phyloP scores from a whole-genome alignment of 164 flowering plant genomes.

The Vitis cinerea region DNA sequence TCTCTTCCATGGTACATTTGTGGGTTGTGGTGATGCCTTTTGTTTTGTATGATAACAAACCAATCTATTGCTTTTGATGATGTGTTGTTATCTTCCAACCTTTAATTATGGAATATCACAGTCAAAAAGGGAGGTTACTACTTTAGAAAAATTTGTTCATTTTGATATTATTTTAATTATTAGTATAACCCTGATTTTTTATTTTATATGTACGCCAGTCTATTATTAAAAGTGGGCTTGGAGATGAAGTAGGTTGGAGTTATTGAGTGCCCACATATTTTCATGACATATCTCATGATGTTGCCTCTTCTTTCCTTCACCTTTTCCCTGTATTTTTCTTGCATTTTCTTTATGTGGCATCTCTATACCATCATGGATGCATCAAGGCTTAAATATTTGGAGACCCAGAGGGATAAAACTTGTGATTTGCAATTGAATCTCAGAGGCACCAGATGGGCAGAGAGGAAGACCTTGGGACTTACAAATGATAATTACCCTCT shows the following conservation, averaged over 20 bases:
- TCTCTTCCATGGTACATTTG: constrained; percentile 34
- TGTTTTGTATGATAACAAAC: constrained; percentile 14
- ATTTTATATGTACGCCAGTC: not conserved
- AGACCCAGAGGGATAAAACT: not conserved
- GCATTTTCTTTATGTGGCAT: not conserved
- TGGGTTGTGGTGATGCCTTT: constrained; percentile 1
- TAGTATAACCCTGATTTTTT: too few species aligned
- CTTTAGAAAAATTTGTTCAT: not conserved
- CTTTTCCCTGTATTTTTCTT: not conserved
- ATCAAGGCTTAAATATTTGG: too few species aligned
- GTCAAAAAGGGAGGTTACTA: not conserved
- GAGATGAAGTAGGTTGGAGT: constrained; percentile 7
- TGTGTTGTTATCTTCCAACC: not conserved
- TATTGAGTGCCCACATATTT: constrained; percentile 5
- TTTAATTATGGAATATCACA: not conserved
- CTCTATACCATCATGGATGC: too few species aligned
- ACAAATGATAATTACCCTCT: constrained; percentile 2
- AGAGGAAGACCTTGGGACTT: not conserved
- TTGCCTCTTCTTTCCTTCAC: constrained; percentile 6
- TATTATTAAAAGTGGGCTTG: constrained; percentile 4
- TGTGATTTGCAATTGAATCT: not conserved
- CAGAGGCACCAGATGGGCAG: constrained; percentile 8
- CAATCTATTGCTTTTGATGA: constrained; percentile 18
- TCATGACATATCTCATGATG: constrained; percentile 8
- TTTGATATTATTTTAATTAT: too few species aligned